A percentile compares a stretch with the other conserved stretches of the same genome.
These are phyloP conservation scores for Cruciata laevipes DNA, from an alignment of 257 asterid species.

Conservation along the genomic window DNA sequence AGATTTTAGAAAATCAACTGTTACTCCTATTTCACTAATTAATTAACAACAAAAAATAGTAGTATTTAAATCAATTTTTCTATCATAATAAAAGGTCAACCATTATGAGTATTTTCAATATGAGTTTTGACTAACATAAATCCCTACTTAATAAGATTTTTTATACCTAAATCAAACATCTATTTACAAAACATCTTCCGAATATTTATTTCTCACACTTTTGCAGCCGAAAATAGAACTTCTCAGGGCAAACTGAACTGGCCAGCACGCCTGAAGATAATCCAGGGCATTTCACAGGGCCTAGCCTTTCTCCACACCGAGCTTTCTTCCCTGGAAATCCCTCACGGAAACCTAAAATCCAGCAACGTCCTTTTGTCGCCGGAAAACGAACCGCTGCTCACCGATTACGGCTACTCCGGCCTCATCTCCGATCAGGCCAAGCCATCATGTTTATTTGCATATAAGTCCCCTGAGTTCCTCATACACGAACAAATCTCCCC, in stretches of 20 bases:
- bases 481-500: slow-evolving; percentile 38
- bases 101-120: too few species aligned
- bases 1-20: too few species aligned
- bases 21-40: too few species aligned
- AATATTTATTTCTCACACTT: background rate
- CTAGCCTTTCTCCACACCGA: slow-evolving; percentile 47
- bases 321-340: slow-evolving; percentile 41
- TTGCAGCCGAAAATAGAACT: background rate
- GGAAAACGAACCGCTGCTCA: slow-evolving; percentile 49
- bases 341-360: slow-evolving; percentile 81
- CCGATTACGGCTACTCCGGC: slow-evolving; percentile 49
- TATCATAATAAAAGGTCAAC: too few species aligned
- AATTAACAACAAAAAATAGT: too few species aligned
- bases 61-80: too few species aligned
- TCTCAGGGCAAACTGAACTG: slow-evolving; percentile 38
- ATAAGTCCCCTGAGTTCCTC: slow-evolving; percentile 51
- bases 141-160: too few species aligned
- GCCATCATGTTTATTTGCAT: slow-evolving; percentile 41
- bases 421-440: slow-evolving; percentile 39
- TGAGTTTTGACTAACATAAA: too few species aligned
- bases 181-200: too few species aligned
- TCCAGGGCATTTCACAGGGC: slow-evolving; percentile 64
- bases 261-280: slow-evolving; percentile 49
- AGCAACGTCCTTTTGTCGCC: slow-evolving; percentile 56
- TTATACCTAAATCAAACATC: too few species aligned